Evolutionary conservation across 2,329 filamentous ascomycete species (phyloP), one percentile per base, ranked within the genome.

Genomic region (Cercospora sp.): DNA sequence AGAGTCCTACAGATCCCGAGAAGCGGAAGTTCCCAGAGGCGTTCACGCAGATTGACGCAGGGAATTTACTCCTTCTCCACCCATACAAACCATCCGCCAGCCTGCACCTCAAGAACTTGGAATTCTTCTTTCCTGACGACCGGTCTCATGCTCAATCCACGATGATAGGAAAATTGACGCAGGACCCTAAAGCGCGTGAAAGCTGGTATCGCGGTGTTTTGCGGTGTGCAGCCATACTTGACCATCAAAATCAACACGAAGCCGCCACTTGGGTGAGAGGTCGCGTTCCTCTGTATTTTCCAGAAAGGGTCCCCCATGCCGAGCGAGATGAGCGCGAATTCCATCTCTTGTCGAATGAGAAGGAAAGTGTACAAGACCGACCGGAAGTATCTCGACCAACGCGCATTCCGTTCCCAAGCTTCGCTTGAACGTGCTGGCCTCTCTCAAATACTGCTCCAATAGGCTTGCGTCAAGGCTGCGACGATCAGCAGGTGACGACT

Each of bases 201-300:
- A 36, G 2, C 5, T 64, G 51, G 51, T 30, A 28, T 40, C n/a
- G 7, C 13, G 20, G 5, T 23, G 5, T 59, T 18, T 10, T 64
- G 23, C 16, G 3, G 6, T 26, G 62, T 18, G 62, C 62, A n/a
- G 36, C 33, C 9, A 2, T 65, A 23, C 42, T 65, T n/a, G 5
- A 8, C 6, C 16, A 40, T 12, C 23, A 51, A 6, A 9, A 16
- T 8, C 60, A 33, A 12, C 28, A 53, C 8, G 57, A 64, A 9
- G 66, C 58, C 6, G 62, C 62, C 4, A 45, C 40, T 16, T 68
- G 66, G 66, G 55, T 61, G 5, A 64, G 45, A 18, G 45, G 36
- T 6, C 5, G 48, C 5, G 28, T 64, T 3, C 23, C n/a, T 3
- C 13, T 51, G 6, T 63, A 65, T n/a, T 57, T 68, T 20, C 61